Evolutionary conservation across 1,284 basidiomycete genomes (phyloP), one percentile per base, ranked within the genome.

Genomic region (Pseudozyma sp.): DNA sequence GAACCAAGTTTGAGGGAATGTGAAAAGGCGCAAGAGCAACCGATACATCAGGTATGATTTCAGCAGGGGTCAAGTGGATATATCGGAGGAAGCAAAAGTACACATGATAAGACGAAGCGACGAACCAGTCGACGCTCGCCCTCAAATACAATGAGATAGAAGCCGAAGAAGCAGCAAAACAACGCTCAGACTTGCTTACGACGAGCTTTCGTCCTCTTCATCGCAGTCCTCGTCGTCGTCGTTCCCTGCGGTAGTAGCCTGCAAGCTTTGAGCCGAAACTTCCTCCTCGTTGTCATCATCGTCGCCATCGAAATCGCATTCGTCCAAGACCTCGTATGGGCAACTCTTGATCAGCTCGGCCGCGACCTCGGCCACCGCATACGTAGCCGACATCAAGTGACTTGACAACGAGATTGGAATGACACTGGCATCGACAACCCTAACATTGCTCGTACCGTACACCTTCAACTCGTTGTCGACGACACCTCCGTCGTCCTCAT

Each of bases 381-480:
- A 83, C 13, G 70, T 66, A 13, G 80, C 65, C 13, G 69, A 65
- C 74, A 76, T 67, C 92, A 89, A 62, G 92, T 88, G 49, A 91
- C 92, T 70, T 18, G 65, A 70, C 52, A 83, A 48, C 31, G 77
- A 69, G 51, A 83, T 61, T 16, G 80, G 79, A 39, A 83, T 76
- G n/a, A 86, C 78, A 6, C 76, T 79, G 3, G 86, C 82, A 66
- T 87, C 86, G 42, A 86, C 81, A 25, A 87, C 85, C n/a, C 86
- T 77, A 70, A 93, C 87, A 86, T 92, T 91, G 81, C 87, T 76
- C 4, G 88, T 87, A 31, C 90, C 90, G 81, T 91, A 90, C 13
- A 92, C 90, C 76, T 87, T 86, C 45, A 92, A 85, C 52, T 89
- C 86, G 25, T 88, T 86, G 80, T 90, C 89, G 45, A 92, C 90